phyloP scores from a whole-genome alignment of 1,284 basidiomycete species.

The Apiotrichum veenhuisii region DNA sequence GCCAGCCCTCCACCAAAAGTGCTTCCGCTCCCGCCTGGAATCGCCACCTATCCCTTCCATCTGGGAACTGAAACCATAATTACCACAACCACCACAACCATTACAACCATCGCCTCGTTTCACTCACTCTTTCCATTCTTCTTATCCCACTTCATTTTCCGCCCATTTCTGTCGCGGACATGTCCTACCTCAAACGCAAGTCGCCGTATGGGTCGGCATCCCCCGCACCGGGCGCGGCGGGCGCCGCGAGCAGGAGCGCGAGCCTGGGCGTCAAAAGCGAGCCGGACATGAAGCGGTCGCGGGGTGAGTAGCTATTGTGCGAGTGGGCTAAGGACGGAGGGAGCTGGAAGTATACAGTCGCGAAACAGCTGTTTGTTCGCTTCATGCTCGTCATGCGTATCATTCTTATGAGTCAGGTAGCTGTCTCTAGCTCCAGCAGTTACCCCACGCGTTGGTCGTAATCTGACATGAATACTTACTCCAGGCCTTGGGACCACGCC shows the following conservation, averaged over 20 bases:
- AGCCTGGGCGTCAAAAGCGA: constrained; percentile 13
- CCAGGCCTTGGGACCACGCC: constrained; percentile 10
- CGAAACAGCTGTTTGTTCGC: not conserved
- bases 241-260: constrained; percentile 7
- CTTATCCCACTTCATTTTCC: not conserved
- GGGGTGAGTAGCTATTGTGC: constrained; percentile 12
- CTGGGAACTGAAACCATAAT: too few species aligned
- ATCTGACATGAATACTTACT: not conserved
- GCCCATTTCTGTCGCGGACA: not conserved
- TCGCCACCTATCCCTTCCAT: too few species aligned
- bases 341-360: not conserved
- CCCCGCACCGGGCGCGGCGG: constrained; percentile 11
- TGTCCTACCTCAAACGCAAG: constrained; percentile 22
- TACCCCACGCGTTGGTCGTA: too few species aligned
- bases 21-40: too few species aligned
- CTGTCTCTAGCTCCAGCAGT: too few species aligned
- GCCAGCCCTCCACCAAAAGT: too few species aligned
- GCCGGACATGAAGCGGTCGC: constrained; percentile 17
- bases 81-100: too few species aligned
- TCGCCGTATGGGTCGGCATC: constrained; percentile 19
- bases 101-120: too few species aligned
- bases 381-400: too few species aligned
- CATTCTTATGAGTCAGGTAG: not conserved
- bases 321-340: not conserved
- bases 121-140: not conserved